Conservation (phyloP, 1,139 yeast species). For the Suhomyces bribrorum region DNA sequence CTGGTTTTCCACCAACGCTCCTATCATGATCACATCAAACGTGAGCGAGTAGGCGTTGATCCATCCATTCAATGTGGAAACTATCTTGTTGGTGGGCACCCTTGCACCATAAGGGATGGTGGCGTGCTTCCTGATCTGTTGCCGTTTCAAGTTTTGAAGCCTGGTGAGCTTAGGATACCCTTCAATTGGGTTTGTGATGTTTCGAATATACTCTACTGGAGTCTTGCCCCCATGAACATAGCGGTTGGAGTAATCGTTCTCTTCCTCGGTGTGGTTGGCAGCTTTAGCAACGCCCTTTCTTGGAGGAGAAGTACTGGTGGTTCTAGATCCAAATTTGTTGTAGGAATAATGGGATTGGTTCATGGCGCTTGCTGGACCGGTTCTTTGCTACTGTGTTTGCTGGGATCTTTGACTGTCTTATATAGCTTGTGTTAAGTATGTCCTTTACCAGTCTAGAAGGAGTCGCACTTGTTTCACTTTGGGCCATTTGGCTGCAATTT, state of each 20-base stretch:
- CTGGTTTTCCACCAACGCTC: constrained; percentile 76
- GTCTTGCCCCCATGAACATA: constrained; percentile 58
- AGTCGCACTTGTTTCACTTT: constrained; percentile 2
- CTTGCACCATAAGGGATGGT: constrained; percentile 67
- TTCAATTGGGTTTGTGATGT: constrained; percentile 62
- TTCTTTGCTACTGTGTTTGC: too few relatives aligned
- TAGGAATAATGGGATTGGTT: constrained; percentile 9
- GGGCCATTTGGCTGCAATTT: constrained; percentile 10
- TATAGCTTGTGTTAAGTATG: too few relatives aligned
- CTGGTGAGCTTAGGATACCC: constrained; percentile 85
- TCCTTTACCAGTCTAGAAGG: too few relatives aligned
- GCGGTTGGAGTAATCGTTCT: constrained; percentile 71
- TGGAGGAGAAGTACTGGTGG: background rate
- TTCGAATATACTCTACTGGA: constrained; percentile 68
- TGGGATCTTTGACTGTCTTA: too few relatives aligned
- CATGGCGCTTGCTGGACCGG: too few relatives aligned
- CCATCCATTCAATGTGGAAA: constrained; percentile 62
- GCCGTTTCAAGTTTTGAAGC: constrained; percentile 61
- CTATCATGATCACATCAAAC: constrained; percentile 91
- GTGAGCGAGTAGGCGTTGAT: constrained; percentile 53
- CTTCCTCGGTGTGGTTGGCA: background rate
- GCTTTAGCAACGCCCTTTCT: background rate
- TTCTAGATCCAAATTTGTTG: constrained; percentile 14
- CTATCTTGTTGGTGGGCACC: constrained; percentile 52
- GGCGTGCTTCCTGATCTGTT: constrained; percentile 50